These are phyloP conservation scores for Coemansia asiatica DNA, from an alignment of 192 early-diverging fungal species.

Conservation along the genomic window DNA sequence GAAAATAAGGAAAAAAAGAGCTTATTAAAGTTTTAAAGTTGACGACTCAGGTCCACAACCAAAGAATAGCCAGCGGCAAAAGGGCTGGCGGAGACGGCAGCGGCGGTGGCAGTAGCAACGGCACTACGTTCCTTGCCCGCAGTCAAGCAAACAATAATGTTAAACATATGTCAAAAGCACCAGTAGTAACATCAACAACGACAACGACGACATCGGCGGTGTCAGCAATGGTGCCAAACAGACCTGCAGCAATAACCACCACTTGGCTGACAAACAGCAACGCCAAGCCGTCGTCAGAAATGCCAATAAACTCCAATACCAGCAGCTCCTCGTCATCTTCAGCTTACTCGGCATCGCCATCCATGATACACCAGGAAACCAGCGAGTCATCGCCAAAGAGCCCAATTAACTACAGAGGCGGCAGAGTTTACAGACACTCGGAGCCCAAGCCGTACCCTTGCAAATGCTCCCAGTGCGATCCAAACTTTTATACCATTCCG, in stretches of 20 bases:
- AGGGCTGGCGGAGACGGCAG: neutral
- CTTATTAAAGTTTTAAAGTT: neutral
- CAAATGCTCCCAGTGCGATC: constrained; percentile 55
- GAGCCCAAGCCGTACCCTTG: constrained; percentile 17
- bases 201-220: constrained; percentile 13
- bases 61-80: neutral
- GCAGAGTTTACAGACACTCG: neutral
- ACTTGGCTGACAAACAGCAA: constrained; percentile 1
- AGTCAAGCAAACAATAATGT: constrained; percentile 11
- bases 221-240: constrained; percentile 6
- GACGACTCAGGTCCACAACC: constrained; percentile 5
- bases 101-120: constrained; percentile 12
- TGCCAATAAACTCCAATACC: neutral
- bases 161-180: neutral
- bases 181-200: constrained; percentile 20
- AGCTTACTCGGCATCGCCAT: constrained; percentile 1
- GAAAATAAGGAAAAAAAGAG: neutral
- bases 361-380: constrained; percentile 7
- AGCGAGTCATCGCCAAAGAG: constrained; percentile 6
- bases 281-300: neutral
- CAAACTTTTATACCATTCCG: constrained; percentile 47
- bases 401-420: constrained; percentile 2
- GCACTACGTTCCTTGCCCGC: constrained; percentile 18
- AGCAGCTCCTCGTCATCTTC: neutral
- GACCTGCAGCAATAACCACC: constrained; percentile 3